phyloP scores from a whole-genome alignment of 768 basidiomycete genomes.

The Mycena vulgaris region DNA sequence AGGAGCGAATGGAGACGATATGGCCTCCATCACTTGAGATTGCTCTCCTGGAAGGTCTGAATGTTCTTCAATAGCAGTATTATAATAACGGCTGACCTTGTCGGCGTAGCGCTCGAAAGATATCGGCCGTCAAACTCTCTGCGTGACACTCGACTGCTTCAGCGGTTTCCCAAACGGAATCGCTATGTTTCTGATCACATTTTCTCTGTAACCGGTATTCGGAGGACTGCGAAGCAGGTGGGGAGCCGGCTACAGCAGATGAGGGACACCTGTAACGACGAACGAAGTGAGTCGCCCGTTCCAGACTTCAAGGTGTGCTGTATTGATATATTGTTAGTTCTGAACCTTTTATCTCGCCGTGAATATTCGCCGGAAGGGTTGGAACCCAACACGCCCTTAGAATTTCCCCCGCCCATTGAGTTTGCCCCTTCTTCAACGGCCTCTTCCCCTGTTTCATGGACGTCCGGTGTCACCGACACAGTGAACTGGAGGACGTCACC shows the following conservation, averaged over 20 bases:
- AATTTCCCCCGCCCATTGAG: not conserved
- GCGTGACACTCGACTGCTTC: constrained; percentile 64
- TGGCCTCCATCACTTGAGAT: constrained; percentile 77
- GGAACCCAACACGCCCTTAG: constrained; percentile 3
- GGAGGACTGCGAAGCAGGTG: constrained; percentile 77
- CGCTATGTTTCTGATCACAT: constrained; percentile 78
- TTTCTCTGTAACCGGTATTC: constrained; percentile 66
- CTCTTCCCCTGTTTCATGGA: constrained; percentile 11
- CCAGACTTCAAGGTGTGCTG: too few species aligned
- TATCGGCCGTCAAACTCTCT: constrained; percentile 62
- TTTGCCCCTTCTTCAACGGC: not conserved
- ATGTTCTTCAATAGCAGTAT: too few species aligned
- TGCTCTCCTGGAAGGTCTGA: constrained; percentile 71
- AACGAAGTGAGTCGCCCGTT: constrained; percentile 71
- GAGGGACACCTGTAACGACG: constrained; percentile 72
- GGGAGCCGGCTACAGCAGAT: constrained; percentile 80
- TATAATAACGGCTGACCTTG: too few species aligned
- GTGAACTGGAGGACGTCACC: not conserved
- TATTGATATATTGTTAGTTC: constrained; percentile 32
- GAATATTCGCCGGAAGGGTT: constrained; percentile 6
- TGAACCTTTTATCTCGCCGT: constrained; percentile 38
- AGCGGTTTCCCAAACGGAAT: constrained; percentile 78
- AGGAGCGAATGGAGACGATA: constrained; percentile 66
- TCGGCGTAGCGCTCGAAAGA: constrained; percentile 63
- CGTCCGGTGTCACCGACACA: not conserved